phyloP scores from a whole-genome alignment of 169 alveolate genomes.

The Plasmodium inui region DNA sequence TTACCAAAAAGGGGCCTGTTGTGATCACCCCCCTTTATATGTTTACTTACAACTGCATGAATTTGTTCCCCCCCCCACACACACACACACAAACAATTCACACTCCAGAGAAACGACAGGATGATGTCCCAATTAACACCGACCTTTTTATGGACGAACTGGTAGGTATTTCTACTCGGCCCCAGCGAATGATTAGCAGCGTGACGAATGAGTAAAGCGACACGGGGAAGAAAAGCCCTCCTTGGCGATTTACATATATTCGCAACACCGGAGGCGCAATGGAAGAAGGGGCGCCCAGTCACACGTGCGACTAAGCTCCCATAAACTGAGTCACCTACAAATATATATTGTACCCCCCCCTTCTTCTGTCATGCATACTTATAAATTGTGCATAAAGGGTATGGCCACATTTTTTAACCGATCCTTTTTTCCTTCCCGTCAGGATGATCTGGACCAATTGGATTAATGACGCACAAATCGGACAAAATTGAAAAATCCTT shows the following conservation, averaged over 20 bases:
- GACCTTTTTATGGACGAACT: conserved; percentile 60
- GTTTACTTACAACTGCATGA: neutral
- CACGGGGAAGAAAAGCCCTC: neutral
- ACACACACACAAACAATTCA: neutral
- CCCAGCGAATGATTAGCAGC: neutral
- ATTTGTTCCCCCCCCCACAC: neutral
- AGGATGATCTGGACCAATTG: conserved; percentile 68
- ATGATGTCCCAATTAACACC: conserved; percentile 69
- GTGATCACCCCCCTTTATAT: neutral
- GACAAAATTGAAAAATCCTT: neutral
- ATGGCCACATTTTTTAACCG: neutral
- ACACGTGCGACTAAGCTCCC: neutral
- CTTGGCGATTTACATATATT: neutral
- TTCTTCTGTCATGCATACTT: neutral
- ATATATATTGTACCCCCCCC: neutral
- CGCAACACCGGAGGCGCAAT: neutral
- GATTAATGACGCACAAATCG: conserved; percentile 1
- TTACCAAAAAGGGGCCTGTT: neutral
- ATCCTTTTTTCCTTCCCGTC: conserved; percentile 8
- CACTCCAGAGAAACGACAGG: conserved; percentile 58
- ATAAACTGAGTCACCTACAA: neutral
- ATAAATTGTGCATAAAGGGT: neutral
- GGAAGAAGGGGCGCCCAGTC: neutral
- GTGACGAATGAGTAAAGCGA: neutral
- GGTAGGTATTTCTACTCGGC: conserved; percentile 17